Percentiles rank a stretch among this genome's conserved stretches.
Evolutionary conservation across 176 grass and related monocot genomes (phyloP).

Genomic region (Dendrocalamus sinicus): DNA sequence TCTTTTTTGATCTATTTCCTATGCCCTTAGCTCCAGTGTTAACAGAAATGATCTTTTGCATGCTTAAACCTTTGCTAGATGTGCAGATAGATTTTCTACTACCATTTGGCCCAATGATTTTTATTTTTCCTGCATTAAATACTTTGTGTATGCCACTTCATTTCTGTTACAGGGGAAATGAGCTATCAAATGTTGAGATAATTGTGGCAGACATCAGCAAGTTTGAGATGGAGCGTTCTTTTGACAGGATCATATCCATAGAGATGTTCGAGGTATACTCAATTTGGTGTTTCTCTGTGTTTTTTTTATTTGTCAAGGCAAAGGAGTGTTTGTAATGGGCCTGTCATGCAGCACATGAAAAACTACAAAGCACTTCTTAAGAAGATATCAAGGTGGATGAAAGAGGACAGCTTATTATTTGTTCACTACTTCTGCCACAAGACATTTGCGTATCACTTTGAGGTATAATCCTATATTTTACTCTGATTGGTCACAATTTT

Average conservation of each 20-base stretch:
- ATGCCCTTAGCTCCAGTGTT: not conserved
- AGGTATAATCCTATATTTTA: constrained; percentile 51
- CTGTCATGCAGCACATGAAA: constrained; percentile 86
- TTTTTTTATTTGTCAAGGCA: constrained; percentile 19
- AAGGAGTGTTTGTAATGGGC: not conserved
- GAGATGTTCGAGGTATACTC: constrained; percentile 89
- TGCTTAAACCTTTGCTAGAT: constrained; percentile 16
- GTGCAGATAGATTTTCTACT: not conserved
- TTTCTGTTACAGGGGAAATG: constrained; percentile 62
- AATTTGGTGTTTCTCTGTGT: not conserved
- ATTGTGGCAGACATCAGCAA: constrained; percentile 90
- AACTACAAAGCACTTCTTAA: constrained; percentile 95
- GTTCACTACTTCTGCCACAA: constrained; percentile 95
- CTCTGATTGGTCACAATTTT: no score
- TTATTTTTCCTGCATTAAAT: not conserved
- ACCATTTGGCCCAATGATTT: not conserved
- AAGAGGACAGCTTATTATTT: constrained; percentile 79
- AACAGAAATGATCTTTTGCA: constrained; percentile 13
- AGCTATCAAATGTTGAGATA: constrained; percentile 82
- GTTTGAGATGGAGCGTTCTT: constrained; percentile 91
- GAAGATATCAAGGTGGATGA: constrained; percentile 94
- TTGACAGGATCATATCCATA: constrained; percentile 93
- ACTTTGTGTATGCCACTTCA: not conserved
- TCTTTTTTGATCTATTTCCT: not conserved
- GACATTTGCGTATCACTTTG: constrained; percentile 96